These are phyloP conservation scores for Amniculicola lignicola DNA, from an alignment of 495 filamentous ascomycete species.

Conservation along the genomic window DNA sequence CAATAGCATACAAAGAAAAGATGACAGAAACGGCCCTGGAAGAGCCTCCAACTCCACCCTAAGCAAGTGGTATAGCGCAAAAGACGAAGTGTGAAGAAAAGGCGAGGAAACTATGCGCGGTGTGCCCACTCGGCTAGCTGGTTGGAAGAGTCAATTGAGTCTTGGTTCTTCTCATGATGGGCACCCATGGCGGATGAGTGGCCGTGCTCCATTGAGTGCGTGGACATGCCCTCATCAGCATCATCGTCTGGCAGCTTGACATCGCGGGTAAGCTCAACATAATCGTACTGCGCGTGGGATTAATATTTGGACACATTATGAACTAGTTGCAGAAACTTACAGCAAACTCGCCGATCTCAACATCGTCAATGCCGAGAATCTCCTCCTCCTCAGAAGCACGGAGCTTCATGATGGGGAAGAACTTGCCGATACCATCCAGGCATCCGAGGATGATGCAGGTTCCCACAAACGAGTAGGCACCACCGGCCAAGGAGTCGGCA, in stretches of 20 bases:
- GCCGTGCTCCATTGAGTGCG: slow-evolving; percentile 20
- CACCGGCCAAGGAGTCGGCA: slow-evolving; percentile 79
- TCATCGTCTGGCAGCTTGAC: slow-evolving; percentile 46
- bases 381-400: slow-evolving; percentile 82
- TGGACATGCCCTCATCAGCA: slow-evolving; percentile 29
- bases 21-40: no score
- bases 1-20: no score
- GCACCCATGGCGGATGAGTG: slow-evolving; percentile 6
- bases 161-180: slow-evolving; percentile 35
- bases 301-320: slow-evolving; percentile 1
- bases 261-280: slow-evolving; percentile 87
- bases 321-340: slow-evolving; percentile 44
- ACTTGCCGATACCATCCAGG: slow-evolving; percentile 68
- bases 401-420: slow-evolving; percentile 78
- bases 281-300: slow-evolving; percentile 66
- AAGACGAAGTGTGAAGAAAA: slow-evolving; percentile 8
- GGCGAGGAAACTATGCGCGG: slow-evolving; percentile 6
- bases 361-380: slow-evolving; percentile 88
- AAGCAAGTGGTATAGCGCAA: slow-evolving; percentile 24
- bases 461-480: slow-evolving; percentile 80
- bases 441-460: slow-evolving; percentile 71
- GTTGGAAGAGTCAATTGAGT: slow-evolving; percentile 28
- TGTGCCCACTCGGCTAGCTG: slow-evolving; percentile 29
- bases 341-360: slow-evolving; percentile 95
- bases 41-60: slow-evolving; percentile 13